Percentiles rank a stretch among this genome's conserved stretches.
These are phyloP conservation scores for Diaporthe ilicicola DNA, from an alignment of 2,329 filamentous ascomycete species.

Conservation along the genomic window DNA sequence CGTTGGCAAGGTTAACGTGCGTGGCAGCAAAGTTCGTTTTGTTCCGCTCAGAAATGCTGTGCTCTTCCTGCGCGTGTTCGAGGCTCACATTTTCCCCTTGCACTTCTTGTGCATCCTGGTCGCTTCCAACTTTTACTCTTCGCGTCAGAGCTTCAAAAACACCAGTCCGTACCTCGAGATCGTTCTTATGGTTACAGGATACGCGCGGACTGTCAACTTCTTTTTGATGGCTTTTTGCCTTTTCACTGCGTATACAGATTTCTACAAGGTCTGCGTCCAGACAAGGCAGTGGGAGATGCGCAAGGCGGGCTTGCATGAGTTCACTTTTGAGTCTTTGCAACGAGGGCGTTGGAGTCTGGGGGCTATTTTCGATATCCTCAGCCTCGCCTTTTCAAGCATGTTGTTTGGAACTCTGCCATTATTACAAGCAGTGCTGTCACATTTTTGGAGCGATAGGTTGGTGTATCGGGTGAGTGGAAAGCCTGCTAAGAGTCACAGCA, in stretches of 20 bases:
- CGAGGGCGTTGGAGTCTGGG: background rate
- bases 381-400: background rate
- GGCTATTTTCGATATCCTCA: background rate
- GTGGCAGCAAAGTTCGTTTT: background rate
- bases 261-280: slow-evolving; percentile 3
- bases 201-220: background rate
- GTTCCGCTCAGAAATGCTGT: slow-evolving; percentile 1
- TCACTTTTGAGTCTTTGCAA: background rate
- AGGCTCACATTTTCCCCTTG: slow-evolving; percentile 6
- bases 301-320: slow-evolving; percentile 5
- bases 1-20: background rate
- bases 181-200: background rate
- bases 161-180: background rate
- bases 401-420: slow-evolving; percentile 14
- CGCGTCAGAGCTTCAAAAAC: background rate
- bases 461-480: slow-evolving; percentile 19
- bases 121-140: background rate
- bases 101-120: background rate
- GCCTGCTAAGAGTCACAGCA: background rate
- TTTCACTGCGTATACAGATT: background rate
- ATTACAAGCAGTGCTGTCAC: background rate
- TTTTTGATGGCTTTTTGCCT: slow-evolving; percentile 3
- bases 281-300: slow-evolving; percentile 8
- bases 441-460: slow-evolving; percentile 1
- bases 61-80: slow-evolving; percentile 12